These are phyloP conservation scores for Closterium sp. DNA, from an alignment of 139 green algal species.

Conservation along the genomic window DNA sequence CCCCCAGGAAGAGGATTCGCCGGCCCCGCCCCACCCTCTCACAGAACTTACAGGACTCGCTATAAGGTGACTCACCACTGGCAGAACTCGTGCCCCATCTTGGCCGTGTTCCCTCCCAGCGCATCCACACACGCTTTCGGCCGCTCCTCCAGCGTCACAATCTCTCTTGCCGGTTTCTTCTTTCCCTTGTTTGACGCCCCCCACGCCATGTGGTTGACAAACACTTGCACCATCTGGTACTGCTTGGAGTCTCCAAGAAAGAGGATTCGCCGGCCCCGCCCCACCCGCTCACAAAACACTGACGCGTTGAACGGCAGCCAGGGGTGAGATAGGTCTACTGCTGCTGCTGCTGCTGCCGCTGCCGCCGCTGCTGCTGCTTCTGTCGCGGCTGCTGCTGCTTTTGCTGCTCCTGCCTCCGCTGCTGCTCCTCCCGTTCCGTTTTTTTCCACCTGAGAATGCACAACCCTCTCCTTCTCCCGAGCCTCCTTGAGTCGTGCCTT, in stretches of 20 bases:
- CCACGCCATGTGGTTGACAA: neutral
- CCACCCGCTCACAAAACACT: neutral
- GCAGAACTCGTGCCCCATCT: neutral
- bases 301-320: neutral
- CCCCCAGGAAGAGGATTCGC: neutral
- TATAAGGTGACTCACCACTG: neutral
- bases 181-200: neutral
- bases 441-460: neutral
- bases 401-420: neutral
- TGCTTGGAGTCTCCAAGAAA: neutral
- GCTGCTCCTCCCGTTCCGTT: neutral
- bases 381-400: neutral
- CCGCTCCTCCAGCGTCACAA: neutral
- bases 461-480: neutral
- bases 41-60: too few relatives aligned
- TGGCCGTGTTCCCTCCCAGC: neutral
- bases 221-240: neutral
- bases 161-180: neutral
- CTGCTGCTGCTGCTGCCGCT: too few relatives aligned
- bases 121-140: neutral
- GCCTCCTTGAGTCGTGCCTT: neutral
- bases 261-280: neutral
- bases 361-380: neutral
- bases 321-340: neutral
- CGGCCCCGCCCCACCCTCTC: too few relatives aligned